phyloP scores from a whole-genome alignment of 495 filamentous ascomycete species.

The Penicillium crystallinum region DNA sequence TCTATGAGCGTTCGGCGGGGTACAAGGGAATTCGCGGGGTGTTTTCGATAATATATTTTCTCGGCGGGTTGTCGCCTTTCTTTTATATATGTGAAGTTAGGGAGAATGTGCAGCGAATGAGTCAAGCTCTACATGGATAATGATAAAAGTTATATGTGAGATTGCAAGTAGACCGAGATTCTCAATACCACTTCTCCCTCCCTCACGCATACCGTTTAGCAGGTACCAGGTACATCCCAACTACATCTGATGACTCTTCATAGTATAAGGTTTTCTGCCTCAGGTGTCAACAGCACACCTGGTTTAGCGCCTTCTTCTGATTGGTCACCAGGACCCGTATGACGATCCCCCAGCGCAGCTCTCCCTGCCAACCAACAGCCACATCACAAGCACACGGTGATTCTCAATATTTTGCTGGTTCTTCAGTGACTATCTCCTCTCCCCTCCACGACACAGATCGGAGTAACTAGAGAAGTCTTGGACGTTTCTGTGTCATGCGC shows the following conservation, averaged over 20 bases:
- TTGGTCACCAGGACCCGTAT: not conserved
- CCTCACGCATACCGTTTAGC: too few relatives aligned
- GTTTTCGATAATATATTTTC: not conserved
- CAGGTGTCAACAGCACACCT: not conserved
- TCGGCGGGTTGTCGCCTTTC: not conserved
- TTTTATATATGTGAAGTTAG: not conserved
- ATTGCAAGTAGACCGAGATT: not conserved
- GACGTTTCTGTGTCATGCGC: constrained; percentile 8
- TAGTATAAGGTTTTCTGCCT: constrained; percentile 1
- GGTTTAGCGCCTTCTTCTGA: not conserved
- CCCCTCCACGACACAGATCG: too few relatives aligned
- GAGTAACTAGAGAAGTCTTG: not conserved
- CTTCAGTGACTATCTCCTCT: not conserved
- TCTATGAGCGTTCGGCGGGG: constrained; percentile 1
- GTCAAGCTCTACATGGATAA: not conserved
- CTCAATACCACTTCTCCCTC: too few relatives aligned
- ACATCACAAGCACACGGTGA: constrained; percentile 5
- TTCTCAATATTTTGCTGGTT: constrained; percentile 6
- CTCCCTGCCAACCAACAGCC: constrained; percentile 9
- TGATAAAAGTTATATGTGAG: not conserved
- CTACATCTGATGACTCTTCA: too few relatives aligned
- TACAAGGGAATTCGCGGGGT: not conserved
- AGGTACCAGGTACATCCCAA: too few relatives aligned
- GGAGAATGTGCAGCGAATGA: not conserved
- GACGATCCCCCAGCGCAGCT: constrained; percentile 3